phyloP scores from a whole-genome alignment of 2,329 filamentous ascomycete genomes.

The Nemania bipapillata region DNA sequence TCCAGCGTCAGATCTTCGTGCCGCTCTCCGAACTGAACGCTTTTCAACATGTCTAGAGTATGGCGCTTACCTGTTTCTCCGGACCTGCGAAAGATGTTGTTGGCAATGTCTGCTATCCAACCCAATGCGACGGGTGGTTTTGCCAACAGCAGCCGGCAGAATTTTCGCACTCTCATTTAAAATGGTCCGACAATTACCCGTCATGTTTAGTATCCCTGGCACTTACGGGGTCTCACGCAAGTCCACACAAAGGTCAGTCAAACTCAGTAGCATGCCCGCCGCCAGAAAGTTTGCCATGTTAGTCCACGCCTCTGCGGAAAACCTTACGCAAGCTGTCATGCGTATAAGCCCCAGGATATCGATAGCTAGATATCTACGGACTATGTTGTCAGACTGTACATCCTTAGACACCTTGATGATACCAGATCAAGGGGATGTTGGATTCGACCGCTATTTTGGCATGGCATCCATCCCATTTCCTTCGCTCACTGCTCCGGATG shows the following conservation, averaged over 20 bases:
- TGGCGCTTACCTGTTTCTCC: conserved; percentile 27
- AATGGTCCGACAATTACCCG: conserved; percentile 13
- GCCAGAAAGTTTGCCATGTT: conserved; percentile 15
- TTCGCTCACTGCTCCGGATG: conserved; percentile 19
- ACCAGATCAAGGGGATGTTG: background rate
- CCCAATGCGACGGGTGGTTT: conserved; percentile 16
- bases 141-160: background rate
- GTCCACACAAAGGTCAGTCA: conserved; percentile 2
- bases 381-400: conserved; percentile 11
- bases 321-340: conserved; percentile 12
- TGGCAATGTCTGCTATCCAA: conserved; percentile 19
- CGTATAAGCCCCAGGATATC: background rate
- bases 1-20: conserved; percentile 23
- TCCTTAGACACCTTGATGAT: conserved; percentile 11
- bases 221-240: conserved; percentile 5
- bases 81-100: conserved; percentile 26
- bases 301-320: conserved; percentile 12
- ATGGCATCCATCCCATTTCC: conserved; percentile 31
- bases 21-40: conserved; percentile 19
- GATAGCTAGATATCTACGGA: conserved; percentile 16
- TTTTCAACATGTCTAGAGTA: conserved; percentile 26
- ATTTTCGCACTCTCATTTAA: conserved; percentile 21
- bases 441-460: conserved; percentile 23
- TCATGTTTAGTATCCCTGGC: conserved; percentile 24
- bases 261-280: conserved; percentile 8